These are phyloP conservation scores for Lichtheimia corymbifera DNA, from an alignment of 371 early-diverging fungal species.

Conservation along the genomic window DNA sequence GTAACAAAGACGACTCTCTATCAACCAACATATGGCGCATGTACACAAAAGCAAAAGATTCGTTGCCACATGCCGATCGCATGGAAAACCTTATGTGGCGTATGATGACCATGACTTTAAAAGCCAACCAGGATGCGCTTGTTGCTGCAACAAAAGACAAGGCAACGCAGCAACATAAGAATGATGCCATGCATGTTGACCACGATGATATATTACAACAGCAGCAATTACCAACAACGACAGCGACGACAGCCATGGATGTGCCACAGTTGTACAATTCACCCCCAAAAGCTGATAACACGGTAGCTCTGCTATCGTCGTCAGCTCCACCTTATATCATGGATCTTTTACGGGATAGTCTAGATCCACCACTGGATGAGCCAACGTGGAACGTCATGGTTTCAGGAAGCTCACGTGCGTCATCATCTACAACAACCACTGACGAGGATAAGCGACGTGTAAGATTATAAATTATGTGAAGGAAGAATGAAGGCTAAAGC, in stretches of 20 bases:
- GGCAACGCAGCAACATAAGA: not conserved
- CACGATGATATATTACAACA: not conserved
- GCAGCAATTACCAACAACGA: not conserved
- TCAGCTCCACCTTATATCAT: conserved; percentile 27
- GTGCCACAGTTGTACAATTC: conserved; percentile 6
- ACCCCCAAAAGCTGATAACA: conserved; percentile 30
- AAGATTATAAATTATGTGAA: no score
- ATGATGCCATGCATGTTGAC: conserved; percentile 10
- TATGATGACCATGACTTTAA: conserved; percentile 66
- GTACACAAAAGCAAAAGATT: conserved; percentile 70
- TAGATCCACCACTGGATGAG: not conserved
- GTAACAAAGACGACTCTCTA: conserved; percentile 52
- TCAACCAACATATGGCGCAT: conserved; percentile 70
- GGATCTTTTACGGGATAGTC: conserved; percentile 16
- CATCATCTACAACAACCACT: no score
- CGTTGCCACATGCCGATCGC: conserved; percentile 62
- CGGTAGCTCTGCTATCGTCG: conserved; percentile 22
- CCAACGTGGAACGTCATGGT: not conserved
- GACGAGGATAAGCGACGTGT: no score
- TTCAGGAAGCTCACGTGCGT: no score
- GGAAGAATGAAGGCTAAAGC: no score
- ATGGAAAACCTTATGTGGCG: conserved; percentile 75
- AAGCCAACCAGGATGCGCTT: conserved; percentile 31
- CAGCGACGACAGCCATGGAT: not conserved
- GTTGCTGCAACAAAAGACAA: not conserved